Base-by-base conservation (phyloP, 139 green algal genomes). In the Pleodorina starrii region DNA sequence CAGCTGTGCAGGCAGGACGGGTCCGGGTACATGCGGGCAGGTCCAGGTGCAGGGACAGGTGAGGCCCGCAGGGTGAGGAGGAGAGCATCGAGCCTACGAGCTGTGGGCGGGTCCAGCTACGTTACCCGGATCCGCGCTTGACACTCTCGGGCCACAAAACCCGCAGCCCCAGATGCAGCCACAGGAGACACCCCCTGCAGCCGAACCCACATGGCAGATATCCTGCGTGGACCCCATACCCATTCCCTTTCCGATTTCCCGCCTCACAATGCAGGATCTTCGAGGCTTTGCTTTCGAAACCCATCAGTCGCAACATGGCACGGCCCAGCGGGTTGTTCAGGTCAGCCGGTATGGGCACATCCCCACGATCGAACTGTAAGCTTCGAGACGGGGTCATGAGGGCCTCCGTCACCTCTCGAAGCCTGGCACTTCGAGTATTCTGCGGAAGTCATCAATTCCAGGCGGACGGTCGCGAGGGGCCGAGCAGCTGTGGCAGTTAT, bases 241-340 rank as follows among this genome's bases (percentile, higher is more conserved):
- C n/a, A n/a, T n/a, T n/a, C n/a, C n/a, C n/a, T n/a, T n/a, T n/a
- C n/a, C n/a, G n/a, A n/a, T n/a, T n/a, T n/a, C n/a, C n/a, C n/a
- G n/a, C n/a, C n/a, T n/a, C 25, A 91, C 88, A 81, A 23, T 91
- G 88, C 32, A 91, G 36, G 51, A 91, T n/a, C 40, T 86, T 69
- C 51, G 69, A 86, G 11, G 50, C 38, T 50, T 91, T 87, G 71
- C 81, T 86, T 50, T 89, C 86, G 36, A 91, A 91, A 40, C 88
- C 88, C 75, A 91, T 78, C 2, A 89, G n/a, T 27, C 35, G 46
- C 23, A 91, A 32, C 81, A 91, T 77, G 21, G 85, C 48, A 0
- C 68, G 80, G 1, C 88, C 88, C 19, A 89, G 44, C 7, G 84
- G 69, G 48, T 82, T 89, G 71, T 89, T 73, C 12, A 89, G 69